These are phyloP conservation scores for Alternaria atra DNA, from an alignment of 2,329 filamentous ascomycete genomes.

Conservation along the genomic window DNA sequence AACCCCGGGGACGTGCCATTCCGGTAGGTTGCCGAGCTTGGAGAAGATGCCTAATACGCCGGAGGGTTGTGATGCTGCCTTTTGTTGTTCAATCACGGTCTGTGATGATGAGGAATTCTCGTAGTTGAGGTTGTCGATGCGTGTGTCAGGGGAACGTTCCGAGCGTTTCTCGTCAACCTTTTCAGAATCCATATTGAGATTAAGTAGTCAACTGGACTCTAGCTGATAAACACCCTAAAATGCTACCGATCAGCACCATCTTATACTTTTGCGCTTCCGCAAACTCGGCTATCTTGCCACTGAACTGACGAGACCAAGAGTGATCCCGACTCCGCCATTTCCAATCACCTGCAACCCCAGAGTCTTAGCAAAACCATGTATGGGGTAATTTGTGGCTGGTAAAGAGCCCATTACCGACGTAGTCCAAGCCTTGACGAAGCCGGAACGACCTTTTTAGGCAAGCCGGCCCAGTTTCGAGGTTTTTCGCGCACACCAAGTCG, in stretches of 20 bases:
- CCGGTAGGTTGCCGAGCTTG: slow-evolving; percentile 24
- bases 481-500: slow-evolving; percentile 4
- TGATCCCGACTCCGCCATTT: neutral
- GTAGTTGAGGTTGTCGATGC: slow-evolving; percentile 6
- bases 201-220: neutral
- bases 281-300: neutral
- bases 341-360: slow-evolving; percentile 4
- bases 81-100: slow-evolving; percentile 4
- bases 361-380: slow-evolving; percentile 2
- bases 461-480: slow-evolving; percentile 1
- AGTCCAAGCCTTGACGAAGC: neutral
- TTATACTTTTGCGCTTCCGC: slow-evolving; percentile 1
- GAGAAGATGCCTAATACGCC: slow-evolving; percentile 14
- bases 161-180: slow-evolving; percentile 12
- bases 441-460: slow-evolving; percentile 7
- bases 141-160: slow-evolving; percentile 13
- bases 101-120: slow-evolving; percentile 1
- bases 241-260: neutral
- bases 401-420: neutral
- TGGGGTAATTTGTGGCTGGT: slow-evolving; percentile 8
- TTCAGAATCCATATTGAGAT: slow-evolving; percentile 13
- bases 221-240: neutral
- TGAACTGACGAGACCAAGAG: neutral
- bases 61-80: slow-evolving; percentile 1
- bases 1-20: slow-evolving; percentile 26